phyloP scores from a whole-genome alignment of 208 protist species.

The Chromosphaera perkinsii region DNA sequence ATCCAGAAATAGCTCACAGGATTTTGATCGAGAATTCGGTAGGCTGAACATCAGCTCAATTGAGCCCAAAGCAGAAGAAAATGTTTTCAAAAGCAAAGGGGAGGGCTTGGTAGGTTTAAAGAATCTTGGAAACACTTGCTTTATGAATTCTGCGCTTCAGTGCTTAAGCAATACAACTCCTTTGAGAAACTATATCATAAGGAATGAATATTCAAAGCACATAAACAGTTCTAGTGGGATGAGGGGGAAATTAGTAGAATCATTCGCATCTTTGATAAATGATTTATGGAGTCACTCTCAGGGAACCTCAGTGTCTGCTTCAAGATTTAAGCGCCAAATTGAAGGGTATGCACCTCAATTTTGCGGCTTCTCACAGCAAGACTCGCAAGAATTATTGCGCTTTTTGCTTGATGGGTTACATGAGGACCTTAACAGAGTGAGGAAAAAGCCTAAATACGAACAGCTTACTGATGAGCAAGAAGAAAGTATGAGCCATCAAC shows the following conservation, averaged over 20 bases:
- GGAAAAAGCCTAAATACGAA: no score
- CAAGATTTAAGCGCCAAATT: constrained; percentile 20
- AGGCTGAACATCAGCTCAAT: no score
- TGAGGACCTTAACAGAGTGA: constrained; percentile 54
- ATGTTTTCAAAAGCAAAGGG: no score
- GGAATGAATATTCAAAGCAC: neutral
- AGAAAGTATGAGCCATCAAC: no score
- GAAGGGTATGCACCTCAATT: constrained; percentile 33
- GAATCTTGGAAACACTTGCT: constrained; percentile 11
- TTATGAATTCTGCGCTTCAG: constrained; percentile 1
- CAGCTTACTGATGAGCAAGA: no score
- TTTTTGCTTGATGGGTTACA: constrained; percentile 51
- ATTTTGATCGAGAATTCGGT: no score
- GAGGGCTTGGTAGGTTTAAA: neutral
- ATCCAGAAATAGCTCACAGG: no score
- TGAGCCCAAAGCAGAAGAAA: no score
- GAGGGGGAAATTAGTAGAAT: constrained; percentile 8
- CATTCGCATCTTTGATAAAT: neutral
- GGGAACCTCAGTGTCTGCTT: neutral
- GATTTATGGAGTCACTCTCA: constrained; percentile 9
- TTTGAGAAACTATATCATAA: neutral
- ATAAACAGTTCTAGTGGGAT: no score
- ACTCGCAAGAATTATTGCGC: constrained; percentile 42
- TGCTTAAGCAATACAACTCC: neutral
- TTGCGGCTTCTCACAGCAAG: constrained; percentile 31